Percentiles rank a stretch among this genome's conserved stretches.
Conservation (phyloP, 352 stramenopile species). For the Globisporangium solare region DNA sequence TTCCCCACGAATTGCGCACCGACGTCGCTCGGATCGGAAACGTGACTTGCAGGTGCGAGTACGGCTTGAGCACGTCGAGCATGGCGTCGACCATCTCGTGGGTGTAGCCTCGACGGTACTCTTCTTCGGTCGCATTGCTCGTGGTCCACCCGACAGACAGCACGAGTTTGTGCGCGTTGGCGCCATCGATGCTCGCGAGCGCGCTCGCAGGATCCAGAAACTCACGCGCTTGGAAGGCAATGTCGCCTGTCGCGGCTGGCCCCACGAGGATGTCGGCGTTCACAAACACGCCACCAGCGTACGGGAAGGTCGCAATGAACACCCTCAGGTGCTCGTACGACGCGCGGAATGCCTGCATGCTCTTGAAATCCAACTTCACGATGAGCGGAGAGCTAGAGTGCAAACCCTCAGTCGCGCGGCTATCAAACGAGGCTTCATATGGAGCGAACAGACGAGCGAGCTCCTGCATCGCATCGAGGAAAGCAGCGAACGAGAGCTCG, state of each 20-base stretch:
- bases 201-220: constrained; percentile 42
- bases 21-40: constrained; percentile 64
- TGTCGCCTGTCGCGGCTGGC: constrained; percentile 24
- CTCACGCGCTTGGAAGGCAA: constrained; percentile 32
- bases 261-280: constrained; percentile 68
- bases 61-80: constrained; percentile 37
- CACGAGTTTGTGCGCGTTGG: constrained; percentile 54
- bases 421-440: no score
- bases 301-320: constrained; percentile 48
- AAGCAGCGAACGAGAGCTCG: constrained; percentile 39
- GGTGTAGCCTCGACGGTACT: constrained; percentile 47
- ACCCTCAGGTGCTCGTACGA: constrained; percentile 22
- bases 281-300: constrained; percentile 47
- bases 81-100: constrained; percentile 54
- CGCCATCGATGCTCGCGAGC: constrained; percentile 22
- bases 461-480: constrained; percentile 42
- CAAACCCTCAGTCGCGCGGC: no score
- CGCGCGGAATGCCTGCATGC: constrained; percentile 35
- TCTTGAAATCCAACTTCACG: constrained; percentile 77
- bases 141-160: constrained; percentile 74
- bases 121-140: constrained; percentile 44
- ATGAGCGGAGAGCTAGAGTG: constrained; percentile 32
- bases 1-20: constrained; percentile 47
- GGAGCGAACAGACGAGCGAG: constrained; percentile 8
- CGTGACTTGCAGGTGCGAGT: constrained; percentile 44